A percentile compares a stretch with the other conserved stretches of the same genome.
phyloP scores from a whole-genome alignment of 331 rosid genomes.

The Stylosanthes scabra region DNA sequence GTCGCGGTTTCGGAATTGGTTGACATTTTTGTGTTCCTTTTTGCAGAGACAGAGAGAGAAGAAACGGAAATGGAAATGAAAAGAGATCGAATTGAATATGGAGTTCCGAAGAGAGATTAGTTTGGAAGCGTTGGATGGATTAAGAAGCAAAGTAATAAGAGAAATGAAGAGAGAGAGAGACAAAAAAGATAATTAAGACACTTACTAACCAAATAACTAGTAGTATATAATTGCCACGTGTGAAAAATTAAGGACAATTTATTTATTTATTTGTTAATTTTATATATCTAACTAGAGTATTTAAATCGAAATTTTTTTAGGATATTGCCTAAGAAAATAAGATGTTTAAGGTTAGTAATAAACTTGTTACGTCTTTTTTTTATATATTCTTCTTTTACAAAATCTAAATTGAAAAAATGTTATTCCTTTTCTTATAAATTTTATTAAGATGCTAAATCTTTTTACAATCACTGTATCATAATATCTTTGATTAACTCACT shows the following conservation, averaged over 20 bases:
- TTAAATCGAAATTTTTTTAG: no score
- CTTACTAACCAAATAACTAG: background rate
- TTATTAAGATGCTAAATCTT: no score
- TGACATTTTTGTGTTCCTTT: slow-evolving; percentile 46
- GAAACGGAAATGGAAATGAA: background rate
- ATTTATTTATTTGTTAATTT: no score
- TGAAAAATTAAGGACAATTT: background rate
- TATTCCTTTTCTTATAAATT: no score
- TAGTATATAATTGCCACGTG: background rate
- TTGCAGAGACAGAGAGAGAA: background rate
- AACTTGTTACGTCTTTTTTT: no score
- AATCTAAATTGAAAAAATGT: no score
- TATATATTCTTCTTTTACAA: no score
- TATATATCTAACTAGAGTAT: no score
- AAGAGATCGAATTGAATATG: background rate
- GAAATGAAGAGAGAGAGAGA: background rate
- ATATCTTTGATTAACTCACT: no score
- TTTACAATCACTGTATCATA: no score
- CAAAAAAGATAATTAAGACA: background rate
- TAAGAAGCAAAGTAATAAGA: background rate
- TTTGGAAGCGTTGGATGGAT: background rate
- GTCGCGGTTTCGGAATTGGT: slow-evolving; percentile 42
- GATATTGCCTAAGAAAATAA: no score
- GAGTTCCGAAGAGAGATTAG: background rate
- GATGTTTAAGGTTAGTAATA: no score